These are phyloP conservation scores for Metschnikowia arizonensis DNA, from an alignment of 805 yeast genomes.

Conservation along the genomic window DNA sequence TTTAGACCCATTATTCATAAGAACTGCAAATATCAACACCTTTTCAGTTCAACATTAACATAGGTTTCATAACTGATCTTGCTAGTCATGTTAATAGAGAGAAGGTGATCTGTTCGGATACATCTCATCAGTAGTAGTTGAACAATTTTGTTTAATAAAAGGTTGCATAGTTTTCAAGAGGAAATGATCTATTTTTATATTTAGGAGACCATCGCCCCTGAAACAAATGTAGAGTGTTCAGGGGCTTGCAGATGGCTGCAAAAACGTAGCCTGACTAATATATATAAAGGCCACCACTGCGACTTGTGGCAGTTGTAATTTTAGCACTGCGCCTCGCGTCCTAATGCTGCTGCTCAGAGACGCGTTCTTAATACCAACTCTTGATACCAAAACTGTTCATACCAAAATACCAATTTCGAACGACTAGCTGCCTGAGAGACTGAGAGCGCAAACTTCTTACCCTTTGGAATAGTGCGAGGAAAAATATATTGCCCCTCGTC, in stretches of 20 bases:
- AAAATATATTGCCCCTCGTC: neutral
- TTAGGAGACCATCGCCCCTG: no score
- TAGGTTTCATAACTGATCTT: no score
- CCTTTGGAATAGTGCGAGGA: neutral
- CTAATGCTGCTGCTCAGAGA: neutral
- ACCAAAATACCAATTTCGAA: no score
- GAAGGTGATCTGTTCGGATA: neutral
- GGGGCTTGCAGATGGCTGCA: conserved; percentile 4
- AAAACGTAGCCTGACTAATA: neutral
- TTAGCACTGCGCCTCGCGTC: neutral
- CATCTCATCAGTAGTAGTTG: no score
- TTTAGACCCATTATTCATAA: no score
- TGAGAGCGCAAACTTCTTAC: no score
- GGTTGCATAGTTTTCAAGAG: no score
- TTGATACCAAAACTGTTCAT: neutral
- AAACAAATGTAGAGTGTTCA: neutral
- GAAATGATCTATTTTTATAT: no score
- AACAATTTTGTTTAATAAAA: neutral
- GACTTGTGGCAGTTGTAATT: neutral
- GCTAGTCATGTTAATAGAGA: neutral
- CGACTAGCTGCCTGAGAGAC: no score
- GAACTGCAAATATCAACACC: no score
- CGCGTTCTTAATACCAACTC: neutral
- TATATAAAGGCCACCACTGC: neutral
- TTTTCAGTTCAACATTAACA: no score